Base-by-base conservation (phyloP, 768 basidiomycete species). In the Serendipita sp. region DNA sequence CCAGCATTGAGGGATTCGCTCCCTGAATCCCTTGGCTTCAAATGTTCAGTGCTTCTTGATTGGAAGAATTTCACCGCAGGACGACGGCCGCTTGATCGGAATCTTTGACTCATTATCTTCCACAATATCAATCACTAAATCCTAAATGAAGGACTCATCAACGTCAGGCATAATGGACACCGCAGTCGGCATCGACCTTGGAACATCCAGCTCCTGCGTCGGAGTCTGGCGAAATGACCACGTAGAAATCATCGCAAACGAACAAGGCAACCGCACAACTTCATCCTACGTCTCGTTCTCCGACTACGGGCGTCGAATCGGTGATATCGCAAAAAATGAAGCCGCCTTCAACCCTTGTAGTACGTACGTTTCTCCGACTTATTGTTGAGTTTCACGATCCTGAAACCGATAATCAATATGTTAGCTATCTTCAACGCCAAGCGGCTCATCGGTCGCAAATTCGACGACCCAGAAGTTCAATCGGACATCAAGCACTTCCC, bases 201-300 rank as follows among this genome's bases (percentile, higher is more conserved):
- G 88, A 69, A 95, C 93, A 65, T 96, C 93, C 30, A 72, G 74
- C 74, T 93, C 90, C n/a, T 97, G 94, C 75, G 95, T 97, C 70
- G 95, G 90, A 81, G 94, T 98, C 66, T 98, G 94, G 93, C 90
- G 94, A 81, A 93, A 96, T 71, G 95, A 98, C 79, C 90, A 94
- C 72, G 94, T 96, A 67, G 94, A 96, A 78, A 96, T 96, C 79
- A 97, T 97, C 73, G 88, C 88, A 76, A 91, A 91, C 71, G 88
- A 91, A 75, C 89, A 90, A 78, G 88, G 89, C 72, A 90, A 95
- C 79, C 87, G 92, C 63, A 95, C 93, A 7, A 95, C 92, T 4
- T 93, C 93, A 17, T 95, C 93, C 5, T 95, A 94, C 74, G 93
- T 96, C 75, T 85, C 93, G 60, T 95, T 95, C 80, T 88, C 90